A percentile compares a stretch with the other conserved stretches of the same genome.
Conservation (phyloP, 352 stramenopile genomes). For the Halophytophthora batemanensis region DNA sequence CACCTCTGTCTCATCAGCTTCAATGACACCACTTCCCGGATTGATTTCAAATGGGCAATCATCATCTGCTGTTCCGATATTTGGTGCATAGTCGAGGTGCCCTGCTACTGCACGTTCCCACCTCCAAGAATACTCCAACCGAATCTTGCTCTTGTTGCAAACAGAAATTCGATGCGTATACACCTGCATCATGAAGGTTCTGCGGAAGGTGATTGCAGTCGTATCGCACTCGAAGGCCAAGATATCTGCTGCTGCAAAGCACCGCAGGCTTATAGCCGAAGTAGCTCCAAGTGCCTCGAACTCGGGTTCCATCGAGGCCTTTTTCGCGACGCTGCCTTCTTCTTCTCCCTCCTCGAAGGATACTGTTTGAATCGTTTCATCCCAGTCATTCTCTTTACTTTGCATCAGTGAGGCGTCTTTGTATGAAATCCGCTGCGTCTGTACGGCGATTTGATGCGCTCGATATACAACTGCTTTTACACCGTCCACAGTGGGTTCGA, state of each 20-base stretch:
- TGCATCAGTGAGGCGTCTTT: slow-evolving; percentile 15
- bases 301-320: slow-evolving; percentile 39
- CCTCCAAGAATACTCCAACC: slow-evolving; percentile 51
- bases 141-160: slow-evolving; percentile 73
- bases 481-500: slow-evolving; percentile 30
- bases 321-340: slow-evolving; percentile 10
- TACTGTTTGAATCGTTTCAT: slow-evolving; percentile 67
- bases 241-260: slow-evolving; percentile 66
- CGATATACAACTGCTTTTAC: slow-evolving; percentile 34
- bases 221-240: slow-evolving; percentile 63
- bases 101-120: slow-evolving; percentile 31
- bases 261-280: slow-evolving; percentile 43
- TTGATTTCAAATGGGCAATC: slow-evolving; percentile 88
- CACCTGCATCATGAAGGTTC: slow-evolving; percentile 87
- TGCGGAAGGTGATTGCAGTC: slow-evolving; percentile 60
- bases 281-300: slow-evolving; percentile 35
- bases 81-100: slow-evolving; percentile 10
- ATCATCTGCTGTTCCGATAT: slow-evolving; percentile 28
- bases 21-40: slow-evolving; percentile 57
- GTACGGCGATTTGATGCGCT: slow-evolving; percentile 34
- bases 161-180: slow-evolving; percentile 71
- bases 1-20: slow-evolving; percentile 45
- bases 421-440: slow-evolving; percentile 58
- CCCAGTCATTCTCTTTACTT: slow-evolving; percentile 56
- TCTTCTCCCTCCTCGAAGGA: slow-evolving; percentile 37